Base-by-base conservation (phyloP, 257 asterid genomes). In the Coffea eugenioides region DNA sequence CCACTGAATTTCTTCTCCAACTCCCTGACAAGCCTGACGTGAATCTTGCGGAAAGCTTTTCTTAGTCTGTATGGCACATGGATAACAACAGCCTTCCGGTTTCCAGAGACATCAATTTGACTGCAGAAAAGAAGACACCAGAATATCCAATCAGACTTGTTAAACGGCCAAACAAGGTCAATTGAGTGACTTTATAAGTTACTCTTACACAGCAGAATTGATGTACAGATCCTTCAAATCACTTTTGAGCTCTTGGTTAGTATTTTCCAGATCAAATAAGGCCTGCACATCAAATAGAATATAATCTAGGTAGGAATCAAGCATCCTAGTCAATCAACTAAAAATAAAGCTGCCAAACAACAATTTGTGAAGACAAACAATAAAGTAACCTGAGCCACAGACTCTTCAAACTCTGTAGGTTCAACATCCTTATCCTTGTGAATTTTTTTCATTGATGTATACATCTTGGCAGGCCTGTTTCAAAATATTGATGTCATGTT, bases 1-100 rank as follows among this genome's bases (percentile, higher is more conserved):
- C 98, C 97, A 41, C 98, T 92, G 92, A 94, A 94, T 80, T 94
- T 94, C 94, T 94, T 92, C 88, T 94, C 98, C 8, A 94, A 91
- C 89, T 94, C 97, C 69, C 98, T 86, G 76, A 94, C 97, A 74
- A 94, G 89, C 86, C 93, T 86, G 27, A 91, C 83, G 45, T 94
- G 98, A 75, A 94, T 88, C 92, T 94, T 94, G 84, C 97, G 97
- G 93, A 92, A 94, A 73, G 93, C 83, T 82, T 94, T 94, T 82
- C 97, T 80, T 89, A 94, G 59, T 69, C 98, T 88, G 71, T 88
- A 94, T 11, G 98, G 97, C 36, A 91, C 98, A 46, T 92, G 97
- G 81, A 94, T 90, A 74, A 94, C 97, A 78, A 91, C 97, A 74
- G 98, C 97, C 80, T 94, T 94, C 91, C 90, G 87, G 85, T 84